These are phyloP conservation scores for Penicillium paradoxum DNA, from an alignment of 495 filamentous ascomycete species.

Conservation along the genomic window DNA sequence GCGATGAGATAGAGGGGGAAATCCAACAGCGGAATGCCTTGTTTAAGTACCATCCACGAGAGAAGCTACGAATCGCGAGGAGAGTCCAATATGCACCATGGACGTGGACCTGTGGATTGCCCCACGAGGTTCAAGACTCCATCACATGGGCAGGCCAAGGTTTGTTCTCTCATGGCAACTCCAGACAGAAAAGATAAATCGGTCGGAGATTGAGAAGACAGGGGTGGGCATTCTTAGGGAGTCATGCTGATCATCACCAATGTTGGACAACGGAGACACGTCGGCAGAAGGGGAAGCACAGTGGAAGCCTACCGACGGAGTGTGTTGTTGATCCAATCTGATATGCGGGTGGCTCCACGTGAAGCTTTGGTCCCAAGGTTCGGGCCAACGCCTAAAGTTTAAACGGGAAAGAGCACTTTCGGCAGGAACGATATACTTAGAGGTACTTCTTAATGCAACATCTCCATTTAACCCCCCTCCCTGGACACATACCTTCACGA, in stretches of 20 bases:
- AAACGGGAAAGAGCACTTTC: neutral
- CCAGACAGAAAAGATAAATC: neutral
- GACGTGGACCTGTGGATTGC: neutral
- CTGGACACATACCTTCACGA: too few relatives aligned
- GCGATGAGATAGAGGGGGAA: neutral
- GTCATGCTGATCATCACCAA: neutral
- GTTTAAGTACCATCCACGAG: neutral
- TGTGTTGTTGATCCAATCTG: constrained; percentile 1
- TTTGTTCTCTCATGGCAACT: neutral
- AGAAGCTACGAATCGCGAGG: neutral
- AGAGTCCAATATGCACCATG: neutral
- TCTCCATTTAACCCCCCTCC: too few relatives aligned
- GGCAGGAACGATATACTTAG: constrained; percentile 4
- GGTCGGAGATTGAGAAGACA: neutral
- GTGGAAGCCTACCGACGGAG: neutral
- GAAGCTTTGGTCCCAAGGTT: neutral
- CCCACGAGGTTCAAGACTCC: neutral
- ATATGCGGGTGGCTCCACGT: constrained; percentile 3
- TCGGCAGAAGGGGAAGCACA: neutral
- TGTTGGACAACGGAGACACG: neutral
- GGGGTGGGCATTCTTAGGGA: neutral
- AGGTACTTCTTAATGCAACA: neutral
- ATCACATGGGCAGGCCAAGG: neutral
- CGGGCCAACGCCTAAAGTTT: neutral
- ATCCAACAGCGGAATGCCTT: neutral